These are phyloP conservation scores for Camelina sativa DNA, from an alignment of 345 rosid species.

Conservation along the genomic window DNA sequence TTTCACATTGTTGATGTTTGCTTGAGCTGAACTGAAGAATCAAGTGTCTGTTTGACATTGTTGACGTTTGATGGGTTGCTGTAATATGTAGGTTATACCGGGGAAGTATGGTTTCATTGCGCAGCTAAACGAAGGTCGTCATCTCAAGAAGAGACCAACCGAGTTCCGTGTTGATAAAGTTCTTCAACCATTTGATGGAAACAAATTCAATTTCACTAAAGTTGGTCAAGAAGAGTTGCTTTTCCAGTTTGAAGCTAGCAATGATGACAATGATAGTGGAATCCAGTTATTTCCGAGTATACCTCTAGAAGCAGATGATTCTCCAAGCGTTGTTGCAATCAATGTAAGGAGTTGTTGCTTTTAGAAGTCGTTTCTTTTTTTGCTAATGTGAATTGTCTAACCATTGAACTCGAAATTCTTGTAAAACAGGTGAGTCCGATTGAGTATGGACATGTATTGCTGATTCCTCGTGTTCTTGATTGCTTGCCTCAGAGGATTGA, in stretches of 20 bases:
- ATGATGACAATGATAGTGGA: conserved; percentile 54
- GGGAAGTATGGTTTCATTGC: conserved; percentile 87
- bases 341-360: conserved; percentile 54
- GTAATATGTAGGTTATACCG: conserved; percentile 71
- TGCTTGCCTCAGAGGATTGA: conserved; percentile 98
- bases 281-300: conserved; percentile 65
- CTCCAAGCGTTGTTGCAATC: conserved; percentile 94
- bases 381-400: background rate
- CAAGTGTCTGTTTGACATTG: conserved; percentile 1
- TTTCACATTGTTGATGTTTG: background rate
- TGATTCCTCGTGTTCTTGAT: conserved; percentile 83
- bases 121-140: conserved; percentile 95
- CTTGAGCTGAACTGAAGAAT: conserved; percentile 5
- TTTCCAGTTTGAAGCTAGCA: conserved; percentile 75
- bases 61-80: background rate
- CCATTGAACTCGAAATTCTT: background rate
- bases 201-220: conserved; percentile 93
- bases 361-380: background rate
- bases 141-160: conserved; percentile 91
- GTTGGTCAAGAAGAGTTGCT: conserved; percentile 96
- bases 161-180: conserved; percentile 94
- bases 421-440: conserved; percentile 87
- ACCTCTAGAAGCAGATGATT: conserved; percentile 64
- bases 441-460: conserved; percentile 92
- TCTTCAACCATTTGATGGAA: conserved; percentile 87